Evolutionary conservation across 2,329 filamentous ascomycete species (phyloP), one percentile per base, ranked within the genome.

Genomic region (Cladosporium sp.): DNA sequence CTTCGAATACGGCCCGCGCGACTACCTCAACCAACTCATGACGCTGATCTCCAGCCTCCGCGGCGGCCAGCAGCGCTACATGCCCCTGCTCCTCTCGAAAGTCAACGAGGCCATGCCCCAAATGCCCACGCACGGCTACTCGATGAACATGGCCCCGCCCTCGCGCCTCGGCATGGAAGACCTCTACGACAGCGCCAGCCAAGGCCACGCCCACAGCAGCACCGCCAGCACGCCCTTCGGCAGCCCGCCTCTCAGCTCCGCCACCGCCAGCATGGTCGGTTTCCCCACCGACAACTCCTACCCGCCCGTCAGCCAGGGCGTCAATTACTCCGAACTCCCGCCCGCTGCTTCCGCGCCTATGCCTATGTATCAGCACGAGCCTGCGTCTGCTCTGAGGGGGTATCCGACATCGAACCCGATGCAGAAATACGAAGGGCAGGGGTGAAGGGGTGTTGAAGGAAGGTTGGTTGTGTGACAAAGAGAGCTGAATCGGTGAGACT

Each of bases 31-130:
- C 54, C 79, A 86, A 52, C 74, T 90, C 13, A 73, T 87, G 47
- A 79, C 79, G 51, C 76, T 89, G 12, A 74, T 90, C 1, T 82
- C 83, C 1, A 74, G 82, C 7, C 77, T 93, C 15, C 86, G 87
- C n/a, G 84, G 82, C 51, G 88, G 88, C 6, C 80, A 91, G 51
- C 80, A 85, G 55, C 84, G 86, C 45, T 93, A 89, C 64, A 73
- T 92, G 12, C 88, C 88, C 2, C 76, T 95, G 0, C 76, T 95
- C 1, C 70, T 93, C 50, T 80, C 79, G 65, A 93, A 92, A 70
- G 79, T 92, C 34, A 78, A 84, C 54, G 86, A 92, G 37, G 61
- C 63, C 7, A 59, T 68, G 44, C 64, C 67, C 13, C 56, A 61
- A 18, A 52, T 57, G 51, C 55, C 59, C 6, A 56, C 52, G 6